phyloP scores from a whole-genome alignment of 306 rosid species.

The Canavalia ensiformis region DNA sequence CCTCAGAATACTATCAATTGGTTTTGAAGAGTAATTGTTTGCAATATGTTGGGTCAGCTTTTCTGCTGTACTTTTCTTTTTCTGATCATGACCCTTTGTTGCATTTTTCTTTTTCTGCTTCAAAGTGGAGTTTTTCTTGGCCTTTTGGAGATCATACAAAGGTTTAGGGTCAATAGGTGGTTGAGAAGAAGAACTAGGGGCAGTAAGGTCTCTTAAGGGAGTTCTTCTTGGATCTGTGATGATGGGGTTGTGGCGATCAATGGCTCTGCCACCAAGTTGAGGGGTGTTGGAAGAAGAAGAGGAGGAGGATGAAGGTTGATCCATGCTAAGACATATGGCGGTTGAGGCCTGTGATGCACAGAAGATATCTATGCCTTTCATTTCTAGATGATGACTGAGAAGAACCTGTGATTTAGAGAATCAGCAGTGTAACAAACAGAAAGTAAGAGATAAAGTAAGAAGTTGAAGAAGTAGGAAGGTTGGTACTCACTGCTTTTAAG shows the following conservation, averaged over 20 bases:
- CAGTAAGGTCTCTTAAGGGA: constrained; percentile 40
- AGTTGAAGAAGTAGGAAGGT: constrained; percentile 30
- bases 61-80: constrained; percentile 48
- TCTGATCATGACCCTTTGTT: constrained; percentile 46
- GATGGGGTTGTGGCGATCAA: constrained; percentile 95
- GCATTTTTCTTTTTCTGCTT: constrained; percentile 53
- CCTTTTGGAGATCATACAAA: constrained; percentile 50
- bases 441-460: constrained; percentile 47
- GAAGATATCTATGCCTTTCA: constrained; percentile 78
- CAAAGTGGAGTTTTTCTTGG: constrained; percentile 54
- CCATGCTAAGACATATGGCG: constrained; percentile 77
- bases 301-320: constrained; percentile 64
- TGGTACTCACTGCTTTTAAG: constrained; percentile 49
- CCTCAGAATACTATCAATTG: constrained; percentile 58
- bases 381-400: constrained; percentile 47
- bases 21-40: constrained; percentile 54
- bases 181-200: constrained; percentile 51
- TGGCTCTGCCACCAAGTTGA: constrained; percentile 83
- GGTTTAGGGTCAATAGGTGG: constrained; percentile 54
- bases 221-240: constrained; percentile 76
- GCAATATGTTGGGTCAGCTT: constrained; percentile 43
- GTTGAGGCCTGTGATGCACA: constrained; percentile 90
- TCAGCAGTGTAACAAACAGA: constrained; percentile 44
- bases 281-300: constrained; percentile 54
- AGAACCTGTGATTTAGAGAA: constrained; percentile 52